Conservation (phyloP, 2,329 filamentous ascomycete species). For the Penicillium sp. region DNA sequence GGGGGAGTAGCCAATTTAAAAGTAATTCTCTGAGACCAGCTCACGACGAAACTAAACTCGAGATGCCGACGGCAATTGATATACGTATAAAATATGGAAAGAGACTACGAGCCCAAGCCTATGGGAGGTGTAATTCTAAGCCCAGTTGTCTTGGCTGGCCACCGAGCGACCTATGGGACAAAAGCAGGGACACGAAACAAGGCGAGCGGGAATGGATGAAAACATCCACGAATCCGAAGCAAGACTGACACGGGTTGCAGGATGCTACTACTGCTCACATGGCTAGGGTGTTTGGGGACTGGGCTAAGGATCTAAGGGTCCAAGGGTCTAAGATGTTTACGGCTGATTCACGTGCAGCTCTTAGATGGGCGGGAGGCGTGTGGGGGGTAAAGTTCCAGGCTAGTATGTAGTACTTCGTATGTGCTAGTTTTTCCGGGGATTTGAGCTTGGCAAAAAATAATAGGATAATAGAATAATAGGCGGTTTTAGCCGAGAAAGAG, state of each 20-base stretch:
- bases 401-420: background rate
- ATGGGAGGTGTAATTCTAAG: slow-evolving; percentile 9
- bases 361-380: background rate
- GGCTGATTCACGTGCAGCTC: background rate
- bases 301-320: background rate
- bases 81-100: background rate
- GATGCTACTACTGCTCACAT: background rate
- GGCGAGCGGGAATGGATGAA: slow-evolving; percentile 13
- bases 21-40: background rate
- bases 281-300: background rate
- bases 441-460: background rate
- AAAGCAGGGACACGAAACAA: slow-evolving; percentile 4
- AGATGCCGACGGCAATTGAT: slow-evolving; percentile 14
- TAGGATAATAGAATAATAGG: background rate
- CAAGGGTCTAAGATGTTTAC: background rate
- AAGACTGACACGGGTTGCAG: background rate
- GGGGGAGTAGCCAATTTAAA: slow-evolving; percentile 6
- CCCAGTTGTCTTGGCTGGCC: slow-evolving; percentile 8
- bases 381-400: slow-evolving; percentile 2
- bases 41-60: background rate
- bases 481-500: background rate
- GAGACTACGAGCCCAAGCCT: background rate
- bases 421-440: background rate
- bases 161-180: slow-evolving; percentile 9
- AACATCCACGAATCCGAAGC: slow-evolving; percentile 27